phyloP scores from a whole-genome alignment of 345 rosid species.

The Eucalyptus curtisii region DNA sequence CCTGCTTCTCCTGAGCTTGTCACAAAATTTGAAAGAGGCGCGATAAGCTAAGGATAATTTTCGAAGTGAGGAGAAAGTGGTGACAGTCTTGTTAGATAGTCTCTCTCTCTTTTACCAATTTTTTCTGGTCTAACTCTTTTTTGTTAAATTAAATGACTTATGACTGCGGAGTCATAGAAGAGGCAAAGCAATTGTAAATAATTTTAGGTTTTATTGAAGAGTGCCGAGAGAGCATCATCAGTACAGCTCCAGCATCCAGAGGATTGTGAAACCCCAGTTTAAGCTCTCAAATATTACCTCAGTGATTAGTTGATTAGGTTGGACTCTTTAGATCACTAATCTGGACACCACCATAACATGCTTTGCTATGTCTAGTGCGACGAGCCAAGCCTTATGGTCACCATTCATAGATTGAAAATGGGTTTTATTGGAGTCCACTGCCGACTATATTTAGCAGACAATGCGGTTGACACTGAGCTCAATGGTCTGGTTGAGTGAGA shows the following conservation, averaged over 20 bases:
- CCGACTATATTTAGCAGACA: background rate
- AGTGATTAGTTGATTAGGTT: background rate
- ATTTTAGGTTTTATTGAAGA: background rate
- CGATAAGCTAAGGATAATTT: background rate
- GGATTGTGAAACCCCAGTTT: background rate
- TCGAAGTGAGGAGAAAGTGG: background rate
- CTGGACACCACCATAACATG: background rate
- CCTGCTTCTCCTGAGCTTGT: background rate
- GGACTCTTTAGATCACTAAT: background rate
- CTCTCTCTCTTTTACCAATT: background rate
- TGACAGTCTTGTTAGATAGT: background rate
- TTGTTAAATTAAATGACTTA: background rate
- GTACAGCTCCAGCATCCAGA: background rate
- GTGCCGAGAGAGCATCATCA: background rate
- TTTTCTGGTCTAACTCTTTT: background rate
- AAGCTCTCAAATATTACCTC: background rate
- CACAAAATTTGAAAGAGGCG: background rate
- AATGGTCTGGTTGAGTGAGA: background rate
- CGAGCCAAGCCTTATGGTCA: background rate
- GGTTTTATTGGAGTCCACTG: background rate
- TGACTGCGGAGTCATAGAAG: background rate
- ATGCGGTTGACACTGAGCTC: background rate
- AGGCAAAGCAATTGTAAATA: background rate
- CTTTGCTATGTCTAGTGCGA: background rate
- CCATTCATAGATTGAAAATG: background rate